These are phyloP conservation scores for Apostasia ramifera DNA, from an alignment of 106 monocot genomes.

Conservation along the genomic window DNA sequence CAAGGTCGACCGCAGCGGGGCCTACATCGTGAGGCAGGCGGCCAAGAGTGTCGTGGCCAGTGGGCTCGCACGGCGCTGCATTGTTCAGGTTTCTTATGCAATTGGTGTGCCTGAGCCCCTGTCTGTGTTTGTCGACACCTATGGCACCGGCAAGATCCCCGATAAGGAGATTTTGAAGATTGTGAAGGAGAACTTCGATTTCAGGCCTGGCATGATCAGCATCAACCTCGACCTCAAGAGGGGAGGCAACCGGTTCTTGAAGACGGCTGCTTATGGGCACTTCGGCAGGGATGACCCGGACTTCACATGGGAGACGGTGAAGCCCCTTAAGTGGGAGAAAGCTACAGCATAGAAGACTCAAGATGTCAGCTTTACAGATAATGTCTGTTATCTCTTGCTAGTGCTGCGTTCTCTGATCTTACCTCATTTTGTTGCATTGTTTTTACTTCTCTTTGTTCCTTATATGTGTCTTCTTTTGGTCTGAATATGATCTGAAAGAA, in stretches of 20 bases:
- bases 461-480: too few species aligned
- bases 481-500: too few species aligned
- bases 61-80: constrained; percentile 19
- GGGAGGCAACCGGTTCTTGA: constrained; percentile 22
- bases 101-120: constrained; percentile 23
- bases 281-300: constrained; percentile 23
- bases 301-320: constrained; percentile 25
- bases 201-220: constrained; percentile 26
- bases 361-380: too few species aligned
- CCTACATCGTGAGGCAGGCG: constrained; percentile 25
- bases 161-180: constrained; percentile 22
- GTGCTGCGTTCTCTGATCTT: too few species aligned
- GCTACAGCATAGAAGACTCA: constrained; percentile 2
- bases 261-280: constrained; percentile 22
- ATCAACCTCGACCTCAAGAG: constrained; percentile 26
- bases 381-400: too few species aligned
- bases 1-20: constrained; percentile 21
- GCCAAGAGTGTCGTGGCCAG: constrained; percentile 21
- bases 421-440: too few species aligned
- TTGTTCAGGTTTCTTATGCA: constrained; percentile 21
- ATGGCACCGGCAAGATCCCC: constrained; percentile 14
- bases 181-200: constrained; percentile 23
- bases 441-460: too few species aligned
- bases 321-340: constrained; percentile 25
- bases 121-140: constrained; percentile 15